A percentile compares a stretch with the other conserved stretches of the same genome.
Conservation (phyloP, 208 protist species). For the Naegleria fowleri region DNA sequence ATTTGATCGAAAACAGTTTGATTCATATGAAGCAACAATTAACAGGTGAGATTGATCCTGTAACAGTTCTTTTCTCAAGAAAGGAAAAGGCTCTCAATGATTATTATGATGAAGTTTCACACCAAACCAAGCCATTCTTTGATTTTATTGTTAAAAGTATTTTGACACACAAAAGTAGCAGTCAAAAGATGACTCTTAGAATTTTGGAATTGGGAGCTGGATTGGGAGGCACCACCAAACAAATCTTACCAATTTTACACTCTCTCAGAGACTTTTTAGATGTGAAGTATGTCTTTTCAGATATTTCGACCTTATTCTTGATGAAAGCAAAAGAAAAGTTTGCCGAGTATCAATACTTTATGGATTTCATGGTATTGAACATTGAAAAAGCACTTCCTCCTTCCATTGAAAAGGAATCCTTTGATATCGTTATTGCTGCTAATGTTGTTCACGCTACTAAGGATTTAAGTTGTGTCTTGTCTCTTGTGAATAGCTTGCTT, state of each 20-base stretch:
- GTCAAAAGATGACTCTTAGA: neutral
- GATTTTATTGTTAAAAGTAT: neutral
- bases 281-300: constrained; percentile 6
- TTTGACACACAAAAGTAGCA: neutral
- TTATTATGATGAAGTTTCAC: neutral
- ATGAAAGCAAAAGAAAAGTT: neutral
- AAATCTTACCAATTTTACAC: neutral
- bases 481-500: neutral
- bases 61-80: neutral
- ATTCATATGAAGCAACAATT: neutral
- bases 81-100: neutral
- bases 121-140: neutral
- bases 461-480: neutral
- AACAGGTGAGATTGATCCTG: neutral
- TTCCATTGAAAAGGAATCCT: neutral
- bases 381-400: neutral
- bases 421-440: constrained; percentile 1
- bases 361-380: neutral
- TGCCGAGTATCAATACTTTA: neutral
- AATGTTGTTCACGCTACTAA: constrained; percentile 17
- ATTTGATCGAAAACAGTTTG: neutral
- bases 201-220: constrained; percentile 25
- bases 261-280: neutral
- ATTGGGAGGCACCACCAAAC: neutral
- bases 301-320: neutral